A percentile compares a stretch with the other conserved stretches of the same genome.
These are phyloP conservation scores for Nitzschia palea DNA, from an alignment of 108 stramenopile genomes.

Conservation along the genomic window DNA sequence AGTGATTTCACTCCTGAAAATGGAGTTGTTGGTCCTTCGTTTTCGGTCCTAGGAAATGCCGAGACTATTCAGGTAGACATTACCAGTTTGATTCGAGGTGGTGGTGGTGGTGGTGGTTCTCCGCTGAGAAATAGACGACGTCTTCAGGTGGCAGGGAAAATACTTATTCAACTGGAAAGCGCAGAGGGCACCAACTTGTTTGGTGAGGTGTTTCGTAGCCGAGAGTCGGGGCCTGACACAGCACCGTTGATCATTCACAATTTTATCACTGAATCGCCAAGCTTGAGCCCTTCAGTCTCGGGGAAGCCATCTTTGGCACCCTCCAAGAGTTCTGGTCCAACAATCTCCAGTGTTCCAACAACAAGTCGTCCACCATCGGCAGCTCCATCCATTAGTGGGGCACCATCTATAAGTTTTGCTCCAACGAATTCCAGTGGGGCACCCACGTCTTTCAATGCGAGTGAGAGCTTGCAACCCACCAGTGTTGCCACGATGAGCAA, in stretches of 20 bases:
- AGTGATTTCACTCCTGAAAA: neutral
- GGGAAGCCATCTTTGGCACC: neutral
- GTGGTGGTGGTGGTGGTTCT: neutral
- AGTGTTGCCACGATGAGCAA: too few species aligned
- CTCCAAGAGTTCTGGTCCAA: neutral
- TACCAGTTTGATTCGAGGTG: neutral
- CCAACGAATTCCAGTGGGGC: too few species aligned
- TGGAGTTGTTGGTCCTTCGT: neutral
- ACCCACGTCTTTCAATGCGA: too few species aligned
- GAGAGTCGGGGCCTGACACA: neutral
- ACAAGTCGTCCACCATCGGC: neutral
- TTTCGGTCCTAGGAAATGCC: neutral
- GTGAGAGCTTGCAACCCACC: too few species aligned
- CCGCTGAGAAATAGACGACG: constrained; percentile 1
- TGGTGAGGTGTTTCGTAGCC: constrained; percentile 7
- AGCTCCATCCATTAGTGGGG: neutral
- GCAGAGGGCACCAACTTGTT: neutral
- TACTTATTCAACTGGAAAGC: neutral
- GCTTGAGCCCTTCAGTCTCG: neutral
- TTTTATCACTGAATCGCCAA: constrained; percentile 1
- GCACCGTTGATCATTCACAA: constrained; percentile 13
- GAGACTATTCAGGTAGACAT: constrained; percentile 8
- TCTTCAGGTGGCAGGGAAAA: neutral
- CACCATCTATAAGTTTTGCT: neutral
- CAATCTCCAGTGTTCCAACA: neutral